phyloP scores from a whole-genome alignment of 768 basidiomycete genomes.

The Dictyophora rubrovolvata region DNA sequence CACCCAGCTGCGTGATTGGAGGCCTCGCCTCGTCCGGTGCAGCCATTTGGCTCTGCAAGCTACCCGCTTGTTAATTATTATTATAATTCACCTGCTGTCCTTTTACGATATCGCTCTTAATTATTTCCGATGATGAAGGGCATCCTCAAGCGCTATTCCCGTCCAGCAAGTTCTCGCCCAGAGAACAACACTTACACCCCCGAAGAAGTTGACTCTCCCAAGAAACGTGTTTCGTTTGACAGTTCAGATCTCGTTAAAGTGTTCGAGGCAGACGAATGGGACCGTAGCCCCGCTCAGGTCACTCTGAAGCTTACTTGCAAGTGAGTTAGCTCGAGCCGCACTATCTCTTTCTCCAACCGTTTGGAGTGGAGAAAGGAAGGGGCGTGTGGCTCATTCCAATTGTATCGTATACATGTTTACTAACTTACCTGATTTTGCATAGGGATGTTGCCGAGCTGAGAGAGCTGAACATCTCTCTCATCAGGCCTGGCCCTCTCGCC shows the following conservation, averaged over 20 bases:
- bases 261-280: conserved; percentile 67
- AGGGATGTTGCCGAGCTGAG: conserved; percentile 8
- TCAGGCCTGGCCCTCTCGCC: neutral
- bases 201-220: conserved; percentile 1
- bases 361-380: too few relatives aligned
- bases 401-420: too few relatives aligned
- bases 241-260: conserved; percentile 46
- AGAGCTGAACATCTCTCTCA: conserved; percentile 3
- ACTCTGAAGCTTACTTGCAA: conserved; percentile 53
- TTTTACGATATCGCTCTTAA: neutral
- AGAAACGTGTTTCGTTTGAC: conserved; percentile 57
- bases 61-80: neutral
- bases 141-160: conserved; percentile 8
- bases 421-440: neutral
- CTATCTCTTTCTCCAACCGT: neutral
- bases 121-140: conserved; percentile 4
- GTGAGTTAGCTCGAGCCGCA: conserved; percentile 33
- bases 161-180: neutral
- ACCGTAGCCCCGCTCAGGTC: conserved; percentile 61
- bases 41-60: neutral
- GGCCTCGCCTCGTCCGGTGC: conserved; percentile 7
- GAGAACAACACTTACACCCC: neutral
- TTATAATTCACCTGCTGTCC: neutral
- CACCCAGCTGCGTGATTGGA: neutral
- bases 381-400: too few relatives aligned